Percentiles rank a stretch among this genome's conserved stretches.
Evolutionary conservation across 768 basidiomycete species (phyloP).

Genomic region (Dioszegia crocea): DNA sequence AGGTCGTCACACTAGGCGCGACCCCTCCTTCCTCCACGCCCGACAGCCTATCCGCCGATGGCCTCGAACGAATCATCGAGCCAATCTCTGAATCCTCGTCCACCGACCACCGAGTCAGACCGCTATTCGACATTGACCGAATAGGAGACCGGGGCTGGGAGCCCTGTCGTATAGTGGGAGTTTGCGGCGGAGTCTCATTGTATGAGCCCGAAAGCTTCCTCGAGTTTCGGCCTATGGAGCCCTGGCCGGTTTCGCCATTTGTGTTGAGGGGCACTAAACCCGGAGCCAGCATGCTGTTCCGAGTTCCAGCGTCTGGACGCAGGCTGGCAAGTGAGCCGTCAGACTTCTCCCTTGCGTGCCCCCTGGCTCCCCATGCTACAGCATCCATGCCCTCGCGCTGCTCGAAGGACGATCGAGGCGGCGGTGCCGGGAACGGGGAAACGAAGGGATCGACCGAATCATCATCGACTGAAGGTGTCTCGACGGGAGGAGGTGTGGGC

Average conservation of each 20-base stretch:
- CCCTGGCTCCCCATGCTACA: not conserved
- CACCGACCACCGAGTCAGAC: slow-evolving; percentile 3
- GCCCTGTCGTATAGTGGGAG: not conserved
- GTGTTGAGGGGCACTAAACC: not conserved
- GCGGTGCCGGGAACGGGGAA: slow-evolving; percentile 8
- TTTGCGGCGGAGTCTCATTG: slow-evolving; percentile 1
- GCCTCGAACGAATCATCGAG: not conserved
- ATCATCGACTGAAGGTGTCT: not conserved
- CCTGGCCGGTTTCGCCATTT: not conserved
- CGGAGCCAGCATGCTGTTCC: not conserved
- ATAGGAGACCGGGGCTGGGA: not conserved
- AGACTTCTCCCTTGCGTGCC: not conserved
- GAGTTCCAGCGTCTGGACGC: not conserved
- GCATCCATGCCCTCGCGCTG: not conserved
- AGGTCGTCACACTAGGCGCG: slow-evolving; percentile 1
- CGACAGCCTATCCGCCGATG: not conserved
- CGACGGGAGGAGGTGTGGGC: not conserved
- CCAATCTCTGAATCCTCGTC: slow-evolving; percentile 4
- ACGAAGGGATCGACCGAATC: slow-evolving; percentile 5
- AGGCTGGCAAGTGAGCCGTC: not conserved
- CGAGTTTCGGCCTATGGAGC: not conserved
- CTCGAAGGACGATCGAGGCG: not conserved
- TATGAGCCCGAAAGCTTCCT: not conserved
- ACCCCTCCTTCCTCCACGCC: not conserved
- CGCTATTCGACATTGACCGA: not conserved